Conservation (phyloP, 2,329 filamentous ascomycete genomes). For the Botrytis galanthina region DNA sequence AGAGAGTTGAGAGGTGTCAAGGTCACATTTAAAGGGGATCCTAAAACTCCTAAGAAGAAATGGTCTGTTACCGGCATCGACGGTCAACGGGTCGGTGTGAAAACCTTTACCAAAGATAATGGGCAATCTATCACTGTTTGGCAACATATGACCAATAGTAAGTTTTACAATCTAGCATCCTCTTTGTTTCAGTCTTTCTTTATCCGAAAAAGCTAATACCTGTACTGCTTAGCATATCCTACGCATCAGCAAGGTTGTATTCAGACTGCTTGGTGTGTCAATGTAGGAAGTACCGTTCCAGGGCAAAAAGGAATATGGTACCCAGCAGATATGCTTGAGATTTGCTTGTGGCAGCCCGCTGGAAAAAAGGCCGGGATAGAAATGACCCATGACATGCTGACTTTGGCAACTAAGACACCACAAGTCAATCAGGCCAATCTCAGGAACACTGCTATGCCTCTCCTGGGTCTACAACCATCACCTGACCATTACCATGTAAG, state of each 20-base stretch:
- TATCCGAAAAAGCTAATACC: too few species aligned
- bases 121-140: neutral
- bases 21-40: neutral
- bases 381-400: neutral
- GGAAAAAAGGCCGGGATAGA: neutral
- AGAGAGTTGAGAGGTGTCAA: neutral
- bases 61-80: neutral
- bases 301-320: conserved; percentile 15
- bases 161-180: neutral
- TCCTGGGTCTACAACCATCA: too few species aligned
- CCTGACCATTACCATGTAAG: too few species aligned
- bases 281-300: neutral
- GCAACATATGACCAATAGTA: neutral
- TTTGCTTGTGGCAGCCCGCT: conserved; percentile 21
- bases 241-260: neutral
- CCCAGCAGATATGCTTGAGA: conserved; percentile 17
- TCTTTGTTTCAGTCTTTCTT: too few species aligned
- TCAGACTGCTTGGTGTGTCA: neutral
- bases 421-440: neutral
- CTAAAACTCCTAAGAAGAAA: neutral
- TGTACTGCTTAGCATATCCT: too few species aligned
- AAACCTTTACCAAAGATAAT: neutral
- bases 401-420: neutral
- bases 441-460: neutral
- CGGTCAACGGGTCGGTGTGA: neutral